phyloP scores from a whole-genome alignment of 441 rosid genomes.

The Pelargonium australe region DNA sequence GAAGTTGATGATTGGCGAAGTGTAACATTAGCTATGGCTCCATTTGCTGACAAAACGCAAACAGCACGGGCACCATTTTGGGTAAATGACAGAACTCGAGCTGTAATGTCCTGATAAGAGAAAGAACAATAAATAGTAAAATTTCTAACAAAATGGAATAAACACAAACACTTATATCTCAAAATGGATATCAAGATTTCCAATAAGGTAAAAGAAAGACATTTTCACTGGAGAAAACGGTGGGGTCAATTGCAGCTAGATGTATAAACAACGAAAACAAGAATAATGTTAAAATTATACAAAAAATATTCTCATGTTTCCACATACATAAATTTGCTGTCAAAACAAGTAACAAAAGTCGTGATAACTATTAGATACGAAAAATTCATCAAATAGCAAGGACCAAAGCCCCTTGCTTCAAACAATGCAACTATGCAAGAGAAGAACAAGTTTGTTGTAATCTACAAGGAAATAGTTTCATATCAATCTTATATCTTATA shows the following conservation, averaged over 20 bases:
- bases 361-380: too few relatives aligned
- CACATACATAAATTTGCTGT: too few relatives aligned
- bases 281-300: too few relatives aligned
- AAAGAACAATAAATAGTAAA: background rate
- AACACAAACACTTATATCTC: too few relatives aligned
- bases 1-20: constrained; percentile 54
- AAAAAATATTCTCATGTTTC: too few relatives aligned
- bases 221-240: too few relatives aligned
- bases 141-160: background rate
- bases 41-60: constrained; percentile 57
- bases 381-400: background rate
- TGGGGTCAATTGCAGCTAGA: too few relatives aligned
- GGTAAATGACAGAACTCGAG: constrained; percentile 40
- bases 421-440: background rate
- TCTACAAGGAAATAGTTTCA: background rate
- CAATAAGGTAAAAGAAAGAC: too few relatives aligned
- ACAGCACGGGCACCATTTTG: constrained; percentile 42
- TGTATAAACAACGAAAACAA: too few relatives aligned
- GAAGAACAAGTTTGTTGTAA: background rate
- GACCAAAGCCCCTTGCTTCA: background rate
- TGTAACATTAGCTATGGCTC: constrained; percentile 62
- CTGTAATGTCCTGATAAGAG: constrained; percentile 33
- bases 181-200: too few relatives aligned
- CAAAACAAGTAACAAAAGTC: too few relatives aligned
- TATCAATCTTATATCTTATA: background rate